These are phyloP conservation scores for Raphanus hybrid DNA, from an alignment of 441 rosid species.

Conservation along the genomic window DNA sequence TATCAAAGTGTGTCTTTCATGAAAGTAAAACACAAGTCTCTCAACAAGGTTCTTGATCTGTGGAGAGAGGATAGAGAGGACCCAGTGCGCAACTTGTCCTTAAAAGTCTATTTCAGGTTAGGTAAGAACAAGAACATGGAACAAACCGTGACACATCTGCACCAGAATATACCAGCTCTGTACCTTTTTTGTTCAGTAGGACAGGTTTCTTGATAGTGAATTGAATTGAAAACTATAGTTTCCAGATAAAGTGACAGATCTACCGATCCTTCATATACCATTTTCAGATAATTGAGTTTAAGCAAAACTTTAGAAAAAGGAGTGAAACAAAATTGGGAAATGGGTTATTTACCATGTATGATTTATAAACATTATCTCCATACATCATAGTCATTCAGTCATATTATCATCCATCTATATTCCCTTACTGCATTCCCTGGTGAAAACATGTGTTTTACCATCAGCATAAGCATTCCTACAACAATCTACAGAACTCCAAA, in stretches of 20 bases:
- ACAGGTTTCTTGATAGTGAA: constrained; percentile 11
- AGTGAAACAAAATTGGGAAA: constrained; percentile 18
- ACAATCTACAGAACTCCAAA: constrained; percentile 36
- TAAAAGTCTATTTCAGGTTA: constrained; percentile 36
- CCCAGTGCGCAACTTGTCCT: constrained; percentile 18
- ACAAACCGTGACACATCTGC: constrained; percentile 29
- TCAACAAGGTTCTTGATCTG: neutral
- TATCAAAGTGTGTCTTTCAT: neutral
- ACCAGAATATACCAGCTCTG: constrained; percentile 35
- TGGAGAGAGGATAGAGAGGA: constrained; percentile 7
- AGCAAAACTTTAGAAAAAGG: neutral
- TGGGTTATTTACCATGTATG: constrained; percentile 37
- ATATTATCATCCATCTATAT: constrained; percentile 23
- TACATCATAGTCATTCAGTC: constrained; percentile 22
- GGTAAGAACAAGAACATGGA: constrained; percentile 38
- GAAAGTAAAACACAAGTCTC: neutral
- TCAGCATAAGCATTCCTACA: constrained; percentile 36
- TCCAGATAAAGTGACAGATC: neutral
- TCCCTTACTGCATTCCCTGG: constrained; percentile 17
- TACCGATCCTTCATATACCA: constrained; percentile 2
- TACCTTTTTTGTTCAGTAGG: constrained; percentile 3
- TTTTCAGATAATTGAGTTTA: constrained; percentile 16
- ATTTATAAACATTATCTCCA: constrained; percentile 37
- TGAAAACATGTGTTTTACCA: constrained; percentile 22
- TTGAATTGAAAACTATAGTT: constrained; percentile 15